Percentiles rank a stretch among this genome's conserved stretches.
Conservation (phyloP, 108 stramenopile species). For the Craspedostauros australis region DNA sequence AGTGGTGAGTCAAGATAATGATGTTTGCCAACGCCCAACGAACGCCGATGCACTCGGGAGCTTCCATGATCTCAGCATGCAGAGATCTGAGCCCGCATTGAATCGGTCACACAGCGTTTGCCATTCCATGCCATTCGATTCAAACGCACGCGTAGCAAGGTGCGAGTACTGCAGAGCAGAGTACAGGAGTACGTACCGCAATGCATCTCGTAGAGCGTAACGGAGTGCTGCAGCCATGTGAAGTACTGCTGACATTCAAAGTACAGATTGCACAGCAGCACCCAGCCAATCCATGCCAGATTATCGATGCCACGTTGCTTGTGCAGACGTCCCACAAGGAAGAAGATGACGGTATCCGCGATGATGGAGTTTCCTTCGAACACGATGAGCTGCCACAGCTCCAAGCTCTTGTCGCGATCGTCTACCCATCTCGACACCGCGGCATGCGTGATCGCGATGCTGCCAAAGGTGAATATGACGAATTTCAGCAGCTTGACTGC, state of each 20-base stretch:
- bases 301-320: constrained; percentile 38
- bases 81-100: too few relatives aligned
- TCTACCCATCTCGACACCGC: constrained; percentile 18
- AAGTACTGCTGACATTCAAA: constrained; percentile 32
- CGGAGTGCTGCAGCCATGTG: constrained; percentile 46
- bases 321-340: constrained; percentile 57
- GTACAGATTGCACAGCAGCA: constrained; percentile 35
- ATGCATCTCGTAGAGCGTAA: constrained; percentile 57
- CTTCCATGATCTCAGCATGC: too few relatives aligned
- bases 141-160: too few relatives aligned
- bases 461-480: constrained; percentile 22
- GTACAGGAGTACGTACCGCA: too few relatives aligned
- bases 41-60: too few relatives aligned
- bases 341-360: constrained; percentile 54
- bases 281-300: constrained; percentile 31
- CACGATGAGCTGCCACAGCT: constrained; percentile 31
- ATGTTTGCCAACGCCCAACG: too few relatives aligned
- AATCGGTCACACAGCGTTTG: too few relatives aligned
- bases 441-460: constrained; percentile 36
- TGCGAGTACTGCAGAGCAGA: too few relatives aligned
- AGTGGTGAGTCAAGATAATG: too few relatives aligned
- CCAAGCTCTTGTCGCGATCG: constrained; percentile 39
- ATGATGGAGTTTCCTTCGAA: constrained; percentile 54
- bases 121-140: too few relatives aligned
- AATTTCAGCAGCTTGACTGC: constrained; percentile 55